Base-by-base conservation (phyloP, 164 flowering plant species). In the Echeveria elegans region DNA sequence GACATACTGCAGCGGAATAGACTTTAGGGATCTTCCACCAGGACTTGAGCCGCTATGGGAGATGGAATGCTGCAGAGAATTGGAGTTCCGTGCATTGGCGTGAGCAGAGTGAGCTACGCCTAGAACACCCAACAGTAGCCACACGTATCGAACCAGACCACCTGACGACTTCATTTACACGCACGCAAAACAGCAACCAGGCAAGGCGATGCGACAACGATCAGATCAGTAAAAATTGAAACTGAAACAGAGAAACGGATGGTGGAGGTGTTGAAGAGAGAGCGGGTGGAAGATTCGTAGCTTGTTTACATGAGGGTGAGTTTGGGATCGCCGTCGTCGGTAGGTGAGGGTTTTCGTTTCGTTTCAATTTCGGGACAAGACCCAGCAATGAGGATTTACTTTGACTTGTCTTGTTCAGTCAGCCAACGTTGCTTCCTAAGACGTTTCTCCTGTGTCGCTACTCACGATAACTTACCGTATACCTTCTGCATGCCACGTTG, bases 301-400 rank as follows among this genome's bases (percentile, higher is more conserved):
- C 61, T 56, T 56, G 61, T 28, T 12, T 56, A 28, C 61, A 56
- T 26, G 61, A 19, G 12, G 5, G 61, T 56, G 61, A 14, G 1
- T 56, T 56, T 56, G 61, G 61, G 61, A 56, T 56, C 61, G 61
- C 61, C 60, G 61, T 23, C 16, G 61, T 26, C 31, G 61, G 60
- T 18, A 28, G 61, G 32, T 26, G 61, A 56, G 61, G 61, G 61
- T 56, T 56, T 56, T 3, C 6, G 32, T 3, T 56, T 56, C 12
- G 61, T 15, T 16, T 15, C 10, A 16, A 14, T 2, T 7, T 5
- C 1, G 11, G 32, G 30, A 53, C 28, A 52, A 52, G 5, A 50
- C 24, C 7, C n/a, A n/a, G 9, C 1, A 7, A n/a, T 43, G 56
- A 50, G 19, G 18, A 45, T 45, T 45, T 45, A 6, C 32, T 56